Base-by-base conservation (phyloP, 2,329 filamentous ascomycete genomes). In the Clonostachys chloroleuca region DNA sequence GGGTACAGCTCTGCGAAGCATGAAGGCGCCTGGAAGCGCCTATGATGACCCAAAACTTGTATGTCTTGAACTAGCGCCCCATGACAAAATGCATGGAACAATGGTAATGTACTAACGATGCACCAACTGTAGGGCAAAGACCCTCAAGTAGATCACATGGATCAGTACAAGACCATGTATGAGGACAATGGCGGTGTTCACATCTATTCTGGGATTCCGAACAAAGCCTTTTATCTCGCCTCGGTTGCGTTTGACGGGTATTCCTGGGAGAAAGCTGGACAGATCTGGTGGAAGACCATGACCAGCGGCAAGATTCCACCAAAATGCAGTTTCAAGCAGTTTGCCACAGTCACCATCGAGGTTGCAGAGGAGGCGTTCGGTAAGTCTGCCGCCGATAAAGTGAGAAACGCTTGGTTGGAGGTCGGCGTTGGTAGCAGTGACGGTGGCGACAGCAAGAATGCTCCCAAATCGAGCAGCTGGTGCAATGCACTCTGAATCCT, bases 121-220 rank as follows among this genome's bases (percentile, higher is more conserved):
- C 9, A 30, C 24, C 40, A n/a, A 34, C 16, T 16, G 36, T 34
- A 72, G 69, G 75, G 74, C 50, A 76, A 75, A 54, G 77, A 81
- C 61, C 73, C 70, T 7, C 77, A 80, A 54, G 71, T 74, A 1
- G 68, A 60, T 47, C 63, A 75, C 58, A 75, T 78, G 67, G 63
- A 61, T 20, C 55, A 68, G 34, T 77, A 68, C 57, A 59, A 61
- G 42, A 52, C 54, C 1, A 72, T 61, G 4, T 58, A 49, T 5
- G 65, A 73, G 8, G 77, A 80, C 56, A 72, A 75, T 41, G 74
- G 74, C 8, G 78, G 78, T 34, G 76, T 80, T 4, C 77, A 81
- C 58, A 61, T 76, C 43, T 78, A 71, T 59, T 80, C 75, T 6
- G 78, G 78, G 6, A 81, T 82, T 41, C 78, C 77, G 3, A 82